Base-by-base conservation (phyloP, 2,329 filamentous ascomycete genomes). In the Decorospora gaudefroyi region DNA sequence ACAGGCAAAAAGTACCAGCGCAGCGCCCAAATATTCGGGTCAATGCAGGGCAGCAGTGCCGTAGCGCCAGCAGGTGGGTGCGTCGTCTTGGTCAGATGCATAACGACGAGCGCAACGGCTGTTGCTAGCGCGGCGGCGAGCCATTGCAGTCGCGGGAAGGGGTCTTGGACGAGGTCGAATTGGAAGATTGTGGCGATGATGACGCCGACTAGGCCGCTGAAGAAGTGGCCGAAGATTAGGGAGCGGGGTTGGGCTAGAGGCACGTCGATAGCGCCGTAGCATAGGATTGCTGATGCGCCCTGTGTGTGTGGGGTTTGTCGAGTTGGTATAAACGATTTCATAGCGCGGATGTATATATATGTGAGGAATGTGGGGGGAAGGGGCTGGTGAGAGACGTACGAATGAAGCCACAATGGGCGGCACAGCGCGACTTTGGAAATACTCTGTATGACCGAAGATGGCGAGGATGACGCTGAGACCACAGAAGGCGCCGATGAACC, bases 31-130 rank as follows among this genome's bases (percentile, higher is more conserved):
- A 74, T 67, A 6, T 60, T 50, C 7, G 61, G 49, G 11, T 75
- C 64, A 4, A 72, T 65, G 16, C 68, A 68, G 1, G 74, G 73
- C 29, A 77, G 49, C 4, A 76, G 59, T 0, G 75, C 74, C 8
- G 74, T 77, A 1, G 74, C 74, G 18, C 74, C 74, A 12, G 73
- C 75, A 4, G 74, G 75, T 11, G 75, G 75, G 47, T 77, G 74
- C 1, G 74, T 71, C 3, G 73, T 75, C 33, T 74, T 73, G 1
- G 74, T 76, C 13, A 73, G 48, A 35, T 72, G 69, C 74, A 76
- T 77, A 18, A 73, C 70, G n/a, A 74, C 57, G 8, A 71, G 68
- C 1, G 74, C 71, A 13, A 71, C 57, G 2, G 71, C 73, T 32
- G 71, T 74, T 3, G 70, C 70, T 0, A 76, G 55, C 3, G 71